Base-by-base conservation (phyloP, 2,329 filamentous ascomycete species). In the Claviceps africana region DNA sequence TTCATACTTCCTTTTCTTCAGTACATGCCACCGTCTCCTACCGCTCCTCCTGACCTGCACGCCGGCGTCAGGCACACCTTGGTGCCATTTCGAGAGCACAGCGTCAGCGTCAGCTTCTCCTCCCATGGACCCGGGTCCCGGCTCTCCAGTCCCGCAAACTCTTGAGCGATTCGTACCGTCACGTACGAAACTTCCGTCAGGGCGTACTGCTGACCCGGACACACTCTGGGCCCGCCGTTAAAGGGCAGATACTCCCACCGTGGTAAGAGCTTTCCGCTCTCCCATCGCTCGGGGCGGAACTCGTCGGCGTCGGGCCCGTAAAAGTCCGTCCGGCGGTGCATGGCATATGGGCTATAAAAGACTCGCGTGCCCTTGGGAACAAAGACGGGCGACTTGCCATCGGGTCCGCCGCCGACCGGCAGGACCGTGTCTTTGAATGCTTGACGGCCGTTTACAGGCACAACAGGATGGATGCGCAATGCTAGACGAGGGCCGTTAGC, bases 331-430 rank as follows among this genome's bases (percentile, higher is more conserved):
- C 62, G 56, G 3, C 69, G 62, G 50, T 73, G 70, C 63, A 73
- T 67, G 1, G 58, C 30, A 56, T 71, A 74, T 1, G 70, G 62
- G 54, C 58, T 65, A 57, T 72, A 75, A 4, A 56, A 59, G 15
- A 75, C 65, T 0, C 61, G 53, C 1, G 67, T 66, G n/a, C 73
- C 75, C 48, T 72, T 72, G 6, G 64, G 64, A 2, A 79, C 67
- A 53, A 73, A 72, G 17, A 80, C 60, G 0, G 76, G 75, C 0
- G 64, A 62, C 13, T 56, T 60, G 15, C 72, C 70, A 47, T 76
- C 67, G 1, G 63, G 60, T 0, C 77, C 76, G 43, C 77, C 77
- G 21, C 76, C 77, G 0, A 64, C 57, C 1, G 77, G 76, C 0
- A 79, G 64, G 0, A 70, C 64, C 0, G 74, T 77, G 60, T 78